Percentiles rank a stretch among this genome's conserved stretches.
phyloP scores from a whole-genome alignment of 495 filamentous ascomycete genomes.

The Aspergillus campestris region DNA sequence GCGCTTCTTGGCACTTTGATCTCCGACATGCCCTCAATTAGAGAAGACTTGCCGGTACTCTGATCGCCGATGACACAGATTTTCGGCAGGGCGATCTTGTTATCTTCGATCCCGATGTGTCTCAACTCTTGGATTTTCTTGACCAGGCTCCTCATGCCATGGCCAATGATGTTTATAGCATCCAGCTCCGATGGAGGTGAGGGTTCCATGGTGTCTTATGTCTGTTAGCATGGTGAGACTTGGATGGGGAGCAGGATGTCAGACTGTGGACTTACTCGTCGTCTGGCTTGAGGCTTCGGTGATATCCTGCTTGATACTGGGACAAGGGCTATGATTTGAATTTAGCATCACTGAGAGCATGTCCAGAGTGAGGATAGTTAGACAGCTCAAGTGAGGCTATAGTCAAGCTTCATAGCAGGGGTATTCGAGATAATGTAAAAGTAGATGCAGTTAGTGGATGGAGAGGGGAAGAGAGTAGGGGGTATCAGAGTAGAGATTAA shows the following conservation, averaged over 20 bases:
- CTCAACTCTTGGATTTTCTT: slow-evolving; percentile 39
- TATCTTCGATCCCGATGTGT: slow-evolving; percentile 42
- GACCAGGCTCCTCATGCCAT: slow-evolving; percentile 35
- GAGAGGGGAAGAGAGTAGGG: too few species aligned
- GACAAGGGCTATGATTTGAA: too few species aligned
- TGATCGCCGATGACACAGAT: slow-evolving; percentile 78
- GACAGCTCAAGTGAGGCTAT: too few species aligned
- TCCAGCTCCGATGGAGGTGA: not conserved
- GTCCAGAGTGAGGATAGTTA: too few species aligned
- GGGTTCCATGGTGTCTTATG: slow-evolving; percentile 1
- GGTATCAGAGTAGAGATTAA: too few species aligned
- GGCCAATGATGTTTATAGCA: slow-evolving; percentile 22
- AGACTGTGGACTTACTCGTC: not conserved
- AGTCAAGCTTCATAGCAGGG: too few species aligned
- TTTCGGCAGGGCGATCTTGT: slow-evolving; percentile 58
- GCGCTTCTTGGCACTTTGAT: slow-evolving; percentile 62
- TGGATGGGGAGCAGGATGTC: not conserved
- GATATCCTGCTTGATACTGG: too few species aligned
- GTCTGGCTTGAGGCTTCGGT: not conserved
- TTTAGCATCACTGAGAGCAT: too few species aligned
- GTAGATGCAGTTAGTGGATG: too few species aligned
- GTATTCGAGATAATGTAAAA: too few species aligned
- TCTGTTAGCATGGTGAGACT: not conserved
- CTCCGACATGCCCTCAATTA: slow-evolving; percentile 74
- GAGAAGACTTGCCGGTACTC: slow-evolving; percentile 67